These are phyloP conservation scores for Globisporangium abappressorium DNA, from an alignment of 352 stramenopile genomes.

Conservation along the genomic window DNA sequence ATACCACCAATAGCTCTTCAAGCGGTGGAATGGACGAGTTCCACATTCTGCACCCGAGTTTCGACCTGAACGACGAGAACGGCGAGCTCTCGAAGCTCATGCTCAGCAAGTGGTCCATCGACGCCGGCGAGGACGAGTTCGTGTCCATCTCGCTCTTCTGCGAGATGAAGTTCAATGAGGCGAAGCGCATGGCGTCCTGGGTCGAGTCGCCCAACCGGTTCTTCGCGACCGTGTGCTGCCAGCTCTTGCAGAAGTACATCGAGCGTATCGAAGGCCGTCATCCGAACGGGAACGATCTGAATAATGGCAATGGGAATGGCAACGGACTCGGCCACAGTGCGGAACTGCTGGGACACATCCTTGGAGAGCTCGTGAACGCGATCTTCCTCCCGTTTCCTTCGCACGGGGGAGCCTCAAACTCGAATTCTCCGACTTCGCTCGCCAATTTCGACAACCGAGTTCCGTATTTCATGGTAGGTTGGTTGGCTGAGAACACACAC, in stretches of 20 bases:
- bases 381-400: slow-evolving; percentile 46
- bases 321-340: slow-evolving; percentile 31
- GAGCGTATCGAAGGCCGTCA: slow-evolving; percentile 18
- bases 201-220: slow-evolving; percentile 75
- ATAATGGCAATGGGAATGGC: slow-evolving; percentile 2
- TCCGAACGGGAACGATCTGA: slow-evolving; percentile 9
- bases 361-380: slow-evolving; percentile 43
- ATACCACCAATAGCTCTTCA: slow-evolving; percentile 4
- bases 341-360: slow-evolving; percentile 48
- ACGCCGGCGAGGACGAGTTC: slow-evolving; percentile 51
- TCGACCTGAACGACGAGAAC: slow-evolving; percentile 53
- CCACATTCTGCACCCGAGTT: slow-evolving; percentile 47
- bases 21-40: slow-evolving; percentile 38
- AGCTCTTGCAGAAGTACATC: slow-evolving; percentile 68
- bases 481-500: not conserved
- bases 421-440: not conserved
- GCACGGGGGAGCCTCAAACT: slow-evolving; percentile 11
- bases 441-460: slow-evolving; percentile 37
- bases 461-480: slow-evolving; percentile 56
- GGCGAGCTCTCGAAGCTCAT: slow-evolving; percentile 58
- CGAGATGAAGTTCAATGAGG: slow-evolving; percentile 79
- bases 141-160: slow-evolving; percentile 69
- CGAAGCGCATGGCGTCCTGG: slow-evolving; percentile 68
- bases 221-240: slow-evolving; percentile 64
- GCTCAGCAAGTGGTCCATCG: slow-evolving; percentile 65